These are phyloP conservation scores for Coix lacrymajobi DNA, from an alignment of 176 grass and related monocot genomes.

Conservation along the genomic window DNA sequence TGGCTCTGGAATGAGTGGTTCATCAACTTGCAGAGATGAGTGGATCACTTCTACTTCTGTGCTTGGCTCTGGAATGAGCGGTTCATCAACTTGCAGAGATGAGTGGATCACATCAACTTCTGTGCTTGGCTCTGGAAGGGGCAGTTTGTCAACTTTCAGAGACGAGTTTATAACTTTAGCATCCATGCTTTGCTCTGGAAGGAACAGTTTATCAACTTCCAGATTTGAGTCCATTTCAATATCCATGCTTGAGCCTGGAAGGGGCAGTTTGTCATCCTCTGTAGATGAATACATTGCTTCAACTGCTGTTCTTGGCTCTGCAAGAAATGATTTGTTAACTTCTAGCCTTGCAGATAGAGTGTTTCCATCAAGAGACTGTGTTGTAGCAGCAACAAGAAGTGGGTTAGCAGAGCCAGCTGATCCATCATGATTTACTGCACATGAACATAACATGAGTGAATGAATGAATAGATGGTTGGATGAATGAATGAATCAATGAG, in stretches of 20 bases:
- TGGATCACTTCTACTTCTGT: not conserved
- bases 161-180: not conserved
- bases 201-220: not conserved
- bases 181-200: not conserved
- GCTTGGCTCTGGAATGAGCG: not conserved
- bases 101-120: not conserved
- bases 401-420: slow-evolving; percentile 4
- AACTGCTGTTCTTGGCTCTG: not conserved
- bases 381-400: slow-evolving; percentile 10
- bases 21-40: not conserved
- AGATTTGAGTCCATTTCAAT: not conserved
- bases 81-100: not conserved
- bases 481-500: slow-evolving; percentile 10
- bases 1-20: not conserved
- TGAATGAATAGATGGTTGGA: too few relatives aligned
- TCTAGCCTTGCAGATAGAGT: not conserved
- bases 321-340: not conserved
- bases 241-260: not conserved
- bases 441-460: slow-evolving; percentile 7
- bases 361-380: not conserved
- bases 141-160: not conserved
- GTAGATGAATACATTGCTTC: not conserved
- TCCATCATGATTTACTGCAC: slow-evolving; percentile 21
- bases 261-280: not conserved
- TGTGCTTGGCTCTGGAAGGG: not conserved